Conservation (phyloP, 140 eudicot species). For the Bidens hawaiensis region DNA sequence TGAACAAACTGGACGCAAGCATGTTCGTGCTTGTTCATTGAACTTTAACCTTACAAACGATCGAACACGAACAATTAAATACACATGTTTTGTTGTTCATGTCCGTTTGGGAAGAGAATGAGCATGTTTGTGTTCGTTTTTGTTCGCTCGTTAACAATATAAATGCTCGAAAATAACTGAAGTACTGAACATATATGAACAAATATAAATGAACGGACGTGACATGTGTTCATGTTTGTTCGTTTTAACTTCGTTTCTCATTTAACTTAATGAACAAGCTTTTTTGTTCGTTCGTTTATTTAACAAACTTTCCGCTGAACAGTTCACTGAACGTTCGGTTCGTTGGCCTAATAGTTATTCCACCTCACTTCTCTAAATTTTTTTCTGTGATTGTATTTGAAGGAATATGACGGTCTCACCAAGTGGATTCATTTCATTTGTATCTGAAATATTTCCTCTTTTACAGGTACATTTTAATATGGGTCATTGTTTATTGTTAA, state of each 20-base stretch:
- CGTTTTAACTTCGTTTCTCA: too few species aligned
- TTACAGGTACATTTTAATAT: constrained; percentile 57
- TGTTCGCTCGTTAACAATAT: too few species aligned
- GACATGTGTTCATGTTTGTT: neutral
- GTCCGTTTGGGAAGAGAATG: too few species aligned
- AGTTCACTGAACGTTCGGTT: neutral
- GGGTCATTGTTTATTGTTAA: neutral
- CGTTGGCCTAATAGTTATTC: neutral
- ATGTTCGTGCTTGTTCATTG: neutral
- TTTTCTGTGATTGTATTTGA: constrained; percentile 28
- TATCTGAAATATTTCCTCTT: constrained; percentile 75
- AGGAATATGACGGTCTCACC: constrained; percentile 58
- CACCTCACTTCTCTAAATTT: constrained; percentile 19
- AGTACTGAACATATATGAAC: neutral
- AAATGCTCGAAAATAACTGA: too few species aligned
- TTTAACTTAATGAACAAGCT: too few species aligned
- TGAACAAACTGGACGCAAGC: too few species aligned
- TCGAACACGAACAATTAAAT: too few species aligned
- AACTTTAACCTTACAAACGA: too few species aligned
- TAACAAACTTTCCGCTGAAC: neutral
- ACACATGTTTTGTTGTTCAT: too few species aligned
- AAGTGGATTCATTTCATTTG: constrained; percentile 77
- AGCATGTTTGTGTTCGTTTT: neutral
- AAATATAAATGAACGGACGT: too few species aligned
- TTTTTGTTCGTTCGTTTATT: neutral